phyloP scores from a whole-genome alignment of 495 filamentous ascomycete species.

The Monascus purpureus region DNA sequence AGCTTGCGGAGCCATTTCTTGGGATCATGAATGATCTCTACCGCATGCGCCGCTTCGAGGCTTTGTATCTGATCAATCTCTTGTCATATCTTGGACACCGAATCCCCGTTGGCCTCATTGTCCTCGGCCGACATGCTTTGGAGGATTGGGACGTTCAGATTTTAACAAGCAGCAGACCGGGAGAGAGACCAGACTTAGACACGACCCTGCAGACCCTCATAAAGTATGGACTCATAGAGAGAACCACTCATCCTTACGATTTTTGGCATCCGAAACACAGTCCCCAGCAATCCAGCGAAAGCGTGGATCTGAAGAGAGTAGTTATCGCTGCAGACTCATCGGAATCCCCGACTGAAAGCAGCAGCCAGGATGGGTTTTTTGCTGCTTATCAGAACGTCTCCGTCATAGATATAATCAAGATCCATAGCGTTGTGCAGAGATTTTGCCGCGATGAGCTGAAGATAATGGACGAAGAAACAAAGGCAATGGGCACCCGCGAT shows the following conservation, averaged over 20 bases:
- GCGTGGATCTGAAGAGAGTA: slow-evolving; percentile 10
- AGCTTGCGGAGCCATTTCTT: slow-evolving; percentile 54
- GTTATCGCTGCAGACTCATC: slow-evolving; percentile 19
- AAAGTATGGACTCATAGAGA: slow-evolving; percentile 55
- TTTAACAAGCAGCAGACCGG: slow-evolving; percentile 23
- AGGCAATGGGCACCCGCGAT: slow-evolving; percentile 4
- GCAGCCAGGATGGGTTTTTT: slow-evolving; percentile 32
- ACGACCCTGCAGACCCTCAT: slow-evolving; percentile 56
- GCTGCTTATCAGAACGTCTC: slow-evolving; percentile 30
- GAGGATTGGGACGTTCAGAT: slow-evolving; percentile 37
- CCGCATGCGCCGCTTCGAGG: slow-evolving; percentile 41
- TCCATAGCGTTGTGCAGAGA: slow-evolving; percentile 68
- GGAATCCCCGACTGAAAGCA: slow-evolving; percentile 30
- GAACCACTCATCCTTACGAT: slow-evolving; percentile 26
- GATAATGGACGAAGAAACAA: slow-evolving; percentile 36
- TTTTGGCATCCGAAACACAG: slow-evolving; percentile 25
- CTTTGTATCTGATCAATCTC: slow-evolving; percentile 60
- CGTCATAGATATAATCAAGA: slow-evolving; percentile 52
- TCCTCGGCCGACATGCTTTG: slow-evolving; percentile 45
- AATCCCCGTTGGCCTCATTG: slow-evolving; percentile 61
- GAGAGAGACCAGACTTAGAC: slow-evolving; percentile 49
- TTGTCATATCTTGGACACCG: slow-evolving; percentile 62
- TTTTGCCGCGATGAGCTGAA: slow-evolving; percentile 60
- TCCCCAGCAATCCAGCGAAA: slow-evolving; percentile 9
- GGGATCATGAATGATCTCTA: slow-evolving; percentile 58